Base-by-base conservation (phyloP, 208 protist genomes). In the Acanthamoeba healyi region DNA sequence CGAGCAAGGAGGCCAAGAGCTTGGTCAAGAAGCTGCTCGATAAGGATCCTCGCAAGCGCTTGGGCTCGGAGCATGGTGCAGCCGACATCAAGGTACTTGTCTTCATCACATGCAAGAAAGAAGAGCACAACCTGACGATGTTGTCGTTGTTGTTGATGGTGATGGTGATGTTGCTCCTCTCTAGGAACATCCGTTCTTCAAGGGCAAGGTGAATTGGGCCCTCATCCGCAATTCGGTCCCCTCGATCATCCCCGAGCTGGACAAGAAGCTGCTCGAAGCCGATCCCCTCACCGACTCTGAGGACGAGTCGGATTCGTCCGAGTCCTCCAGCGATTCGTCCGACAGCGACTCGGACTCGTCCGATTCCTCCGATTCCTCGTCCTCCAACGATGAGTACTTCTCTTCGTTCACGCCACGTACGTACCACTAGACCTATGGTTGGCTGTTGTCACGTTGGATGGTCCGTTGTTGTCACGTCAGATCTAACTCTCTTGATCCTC, bases 11-110 rank as follows among this genome's bases (percentile, higher is more conserved):
- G 17, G 94, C 38, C 70, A 95, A 95, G 88, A 94, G 82, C 36
- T 49, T 96, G 67, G 51, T 95, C 74, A 88, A 92, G 70, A 84
- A 93, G 34, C 91, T 95, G 54, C 94, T 96, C 15, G 34, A 86
- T 14, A 94, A 95, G 40, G 94, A 96, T 40, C 94, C 94, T n/a
- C 38, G 51, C 17, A 96, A 95, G 92, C 84, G 95, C 22, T 26
- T 96, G 58, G 95, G 95, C 34, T 94, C 79, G 5, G 77, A 93
- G 19, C 40, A 81, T 36, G 95, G 95, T n/a, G 95, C 95, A 14
- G 42, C 90, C 17, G 95, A 96, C 32, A 94, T 96, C 84, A 96
- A 96, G 54, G 54, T 61, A 54, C 44, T 15, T 19, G 14, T 24
- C 2, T 54, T 54, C 49, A 1, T n/a, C n/a, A n/a, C n/a, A n/a